Evolutionary conservation across 495 filamentous ascomycete genomes (phyloP).

Genomic region (Friedmanniomyces simplex): DNA sequence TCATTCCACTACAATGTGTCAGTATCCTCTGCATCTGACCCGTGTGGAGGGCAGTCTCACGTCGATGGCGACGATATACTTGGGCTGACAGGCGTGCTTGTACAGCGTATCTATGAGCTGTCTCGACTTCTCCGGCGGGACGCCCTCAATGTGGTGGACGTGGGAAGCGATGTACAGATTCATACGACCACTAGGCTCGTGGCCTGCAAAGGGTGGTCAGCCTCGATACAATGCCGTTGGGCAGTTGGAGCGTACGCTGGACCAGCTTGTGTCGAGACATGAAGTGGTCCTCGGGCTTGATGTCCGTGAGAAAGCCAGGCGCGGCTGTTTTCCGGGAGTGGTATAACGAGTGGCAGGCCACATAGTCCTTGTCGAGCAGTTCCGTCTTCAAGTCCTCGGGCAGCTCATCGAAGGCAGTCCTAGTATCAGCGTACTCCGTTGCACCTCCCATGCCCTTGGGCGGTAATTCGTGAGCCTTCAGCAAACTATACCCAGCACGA

Average conservation of each 20-base stretch:
- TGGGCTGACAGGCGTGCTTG: conserved; percentile 39
- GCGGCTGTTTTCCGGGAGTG: conserved; percentile 45
- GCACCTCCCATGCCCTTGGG: conserved; percentile 42
- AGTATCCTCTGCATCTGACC: background rate
- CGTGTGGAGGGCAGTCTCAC: background rate
- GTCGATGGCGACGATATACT: conserved; percentile 37
- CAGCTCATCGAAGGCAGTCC: conserved; percentile 46
- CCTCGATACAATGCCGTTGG: background rate
- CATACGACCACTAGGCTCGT: conserved; percentile 44
- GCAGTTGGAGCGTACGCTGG: conserved; percentile 24
- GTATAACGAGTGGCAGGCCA: conserved; percentile 44
- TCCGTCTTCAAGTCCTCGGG: conserved; percentile 30
- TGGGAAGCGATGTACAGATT: conserved; percentile 48
- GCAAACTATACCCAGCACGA: conserved; percentile 44
- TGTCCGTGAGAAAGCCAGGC: conserved; percentile 39
- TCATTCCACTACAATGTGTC: conserved; percentile 33
- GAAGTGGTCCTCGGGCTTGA: conserved; percentile 35
- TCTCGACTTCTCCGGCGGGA: conserved; percentile 29
- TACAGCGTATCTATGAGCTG: conserved; percentile 38
- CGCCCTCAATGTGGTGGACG: conserved; percentile 46
- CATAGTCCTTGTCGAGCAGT: conserved; percentile 37
- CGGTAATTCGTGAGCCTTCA: conserved; percentile 44
- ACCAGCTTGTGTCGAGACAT: conserved; percentile 43
- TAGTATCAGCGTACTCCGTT: conserved; percentile 49
- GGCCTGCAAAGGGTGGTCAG: conserved; percentile 14